Percentiles rank a stretch among this genome's conserved stretches.
phyloP scores from a whole-genome alignment of 2,329 filamentous ascomycete species.

The Elsinoe perseae region DNA sequence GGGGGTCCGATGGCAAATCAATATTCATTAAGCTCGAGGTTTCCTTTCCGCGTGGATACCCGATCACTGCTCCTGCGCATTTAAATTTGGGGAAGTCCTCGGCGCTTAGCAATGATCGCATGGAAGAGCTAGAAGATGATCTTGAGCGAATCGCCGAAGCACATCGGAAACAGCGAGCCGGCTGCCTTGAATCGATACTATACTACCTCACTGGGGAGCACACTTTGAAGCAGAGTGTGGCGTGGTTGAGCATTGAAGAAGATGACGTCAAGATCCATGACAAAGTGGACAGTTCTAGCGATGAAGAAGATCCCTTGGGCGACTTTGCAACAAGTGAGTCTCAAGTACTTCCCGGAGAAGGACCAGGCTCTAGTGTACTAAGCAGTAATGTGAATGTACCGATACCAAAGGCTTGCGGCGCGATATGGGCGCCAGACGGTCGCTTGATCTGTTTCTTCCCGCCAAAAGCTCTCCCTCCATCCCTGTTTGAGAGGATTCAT shows the following conservation, averaged over 20 bases:
- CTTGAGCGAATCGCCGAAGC: constrained; percentile 49
- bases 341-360: constrained; percentile 23
- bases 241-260: constrained; percentile 49
- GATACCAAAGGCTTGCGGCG: constrained; percentile 51
- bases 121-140: constrained; percentile 44
- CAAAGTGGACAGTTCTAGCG: constrained; percentile 63
- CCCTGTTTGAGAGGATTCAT: constrained; percentile 23
- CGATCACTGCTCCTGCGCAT: constrained; percentile 41
- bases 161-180: constrained; percentile 45
- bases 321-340: constrained; percentile 35
- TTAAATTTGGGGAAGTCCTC: constrained; percentile 52
- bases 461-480: constrained; percentile 44
- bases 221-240: constrained; percentile 49
- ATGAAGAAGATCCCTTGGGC: constrained; percentile 29
- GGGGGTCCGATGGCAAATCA: constrained; percentile 46
- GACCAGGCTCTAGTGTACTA: constrained; percentile 44
- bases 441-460: constrained; percentile 53
- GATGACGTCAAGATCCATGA: constrained; percentile 42
- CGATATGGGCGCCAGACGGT: constrained; percentile 50
- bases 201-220: constrained; percentile 54
- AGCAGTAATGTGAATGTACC: constrained; percentile 58
- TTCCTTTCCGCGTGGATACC: constrained; percentile 52
- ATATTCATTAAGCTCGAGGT: constrained; percentile 52
- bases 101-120: constrained; percentile 43
- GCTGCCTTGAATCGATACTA: constrained; percentile 55